A percentile compares a stretch with the other conserved stretches of the same genome.
Evolutionary conservation across 2,329 filamentous ascomycete genomes (phyloP).

Genomic region (Cadophora malorum): DNA sequence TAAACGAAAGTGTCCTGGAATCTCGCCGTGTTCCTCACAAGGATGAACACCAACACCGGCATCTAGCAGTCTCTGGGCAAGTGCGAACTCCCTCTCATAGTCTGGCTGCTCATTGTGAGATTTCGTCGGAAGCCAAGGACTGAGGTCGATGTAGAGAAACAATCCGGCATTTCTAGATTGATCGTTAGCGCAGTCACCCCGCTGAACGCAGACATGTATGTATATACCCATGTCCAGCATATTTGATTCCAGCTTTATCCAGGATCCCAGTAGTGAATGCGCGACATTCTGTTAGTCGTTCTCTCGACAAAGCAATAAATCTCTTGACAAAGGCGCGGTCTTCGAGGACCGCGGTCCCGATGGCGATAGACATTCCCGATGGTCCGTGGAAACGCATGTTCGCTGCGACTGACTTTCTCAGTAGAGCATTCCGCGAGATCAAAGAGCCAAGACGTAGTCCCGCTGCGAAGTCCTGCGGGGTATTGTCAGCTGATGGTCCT

Average conservation of each 20-base stretch:
- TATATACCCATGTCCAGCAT: constrained; percentile 36
- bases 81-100: constrained; percentile 25
- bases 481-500: not conserved
- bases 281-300: constrained; percentile 51
- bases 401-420: constrained; percentile 45
- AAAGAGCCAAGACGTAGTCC: constrained; percentile 45
- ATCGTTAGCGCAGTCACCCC: constrained; percentile 28
- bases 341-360: constrained; percentile 54
- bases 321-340: constrained; percentile 52
- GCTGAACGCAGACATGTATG: fast-evolving
- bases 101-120: not conserved
- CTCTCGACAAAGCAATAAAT: constrained; percentile 52
- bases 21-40: constrained; percentile 32
- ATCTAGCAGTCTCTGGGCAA: constrained; percentile 31
- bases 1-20: constrained; percentile 29
- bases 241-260: constrained; percentile 51
- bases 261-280: constrained; percentile 49
- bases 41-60: constrained; percentile 32
- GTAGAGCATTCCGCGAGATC: constrained; percentile 44
- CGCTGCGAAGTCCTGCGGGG: constrained; percentile 21
- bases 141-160: constrained; percentile 62
- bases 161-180: constrained; percentile 58
- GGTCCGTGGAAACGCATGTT: constrained; percentile 55
- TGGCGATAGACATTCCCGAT: constrained; percentile 52
- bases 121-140: constrained; percentile 44